Conservation (phyloP, 257 asterid species). For the Linaria vulgaris region DNA sequence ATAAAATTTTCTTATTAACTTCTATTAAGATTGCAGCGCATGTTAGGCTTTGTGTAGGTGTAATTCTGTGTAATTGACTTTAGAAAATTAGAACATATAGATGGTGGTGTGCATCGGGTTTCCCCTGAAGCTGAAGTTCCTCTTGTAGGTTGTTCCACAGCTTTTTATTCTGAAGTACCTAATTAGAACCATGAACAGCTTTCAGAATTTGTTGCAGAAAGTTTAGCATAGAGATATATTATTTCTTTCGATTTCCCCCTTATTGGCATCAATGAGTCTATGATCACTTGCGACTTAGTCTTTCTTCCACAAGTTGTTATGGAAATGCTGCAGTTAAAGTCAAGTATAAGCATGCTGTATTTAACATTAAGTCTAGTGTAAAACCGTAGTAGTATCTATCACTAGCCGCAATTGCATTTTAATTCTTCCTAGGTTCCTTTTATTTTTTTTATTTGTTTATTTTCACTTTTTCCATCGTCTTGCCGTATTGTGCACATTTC, state of each 20-base stretch:
- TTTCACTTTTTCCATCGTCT: background rate
- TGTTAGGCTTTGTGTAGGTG: slow-evolving; percentile 11
- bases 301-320: background rate
- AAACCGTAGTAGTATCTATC: slow-evolving; percentile 5
- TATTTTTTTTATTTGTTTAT: background rate
- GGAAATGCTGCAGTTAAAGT: background rate
- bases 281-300: slow-evolving; percentile 14
- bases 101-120: slow-evolving; percentile 9
- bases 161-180: background rate
- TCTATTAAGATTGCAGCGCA: slow-evolving; percentile 7
- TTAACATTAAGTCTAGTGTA: slow-evolving; percentile 10
- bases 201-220: slow-evolving; percentile 13
- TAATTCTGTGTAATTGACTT: slow-evolving; percentile 8
- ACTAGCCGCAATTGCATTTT: slow-evolving; percentile 2
- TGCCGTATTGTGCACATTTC: background rate
- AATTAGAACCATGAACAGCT: background rate
- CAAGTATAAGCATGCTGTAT: background rate
- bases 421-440: background rate
- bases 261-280: slow-evolving; percentile 16
- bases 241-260: background rate
- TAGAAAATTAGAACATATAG: background rate
- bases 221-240: background rate
- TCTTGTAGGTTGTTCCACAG: slow-evolving; percentile 16
- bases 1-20: slow-evolving; percentile 3
- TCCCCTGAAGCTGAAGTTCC: slow-evolving; percentile 16